Percentiles rank a stretch among this genome's conserved stretches.
These are phyloP conservation scores for Rubus idaeus DNA, from an alignment of 306 rosid species.

Conservation along the genomic window DNA sequence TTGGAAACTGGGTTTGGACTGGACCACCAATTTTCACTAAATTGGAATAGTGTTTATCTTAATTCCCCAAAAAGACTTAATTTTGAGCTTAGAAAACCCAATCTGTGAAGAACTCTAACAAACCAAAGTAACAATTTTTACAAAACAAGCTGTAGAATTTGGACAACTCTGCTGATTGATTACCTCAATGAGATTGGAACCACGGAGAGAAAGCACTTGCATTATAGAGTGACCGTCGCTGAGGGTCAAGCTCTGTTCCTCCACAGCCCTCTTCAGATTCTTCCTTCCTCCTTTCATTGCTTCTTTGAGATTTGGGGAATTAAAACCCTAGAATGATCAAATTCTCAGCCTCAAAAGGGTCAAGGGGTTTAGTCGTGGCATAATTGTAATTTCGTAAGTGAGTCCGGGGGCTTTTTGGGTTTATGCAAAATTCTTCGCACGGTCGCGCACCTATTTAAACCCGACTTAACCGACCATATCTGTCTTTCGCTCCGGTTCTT, in stretches of 20 bases:
- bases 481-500: neutral
- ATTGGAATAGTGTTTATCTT: neutral
- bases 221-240: slow-evolving; percentile 58
- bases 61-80: neutral
- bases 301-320: neutral
- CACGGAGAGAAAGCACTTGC: slow-evolving; percentile 80
- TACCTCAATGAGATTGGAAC: slow-evolving; percentile 85
- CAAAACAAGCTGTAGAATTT: neutral
- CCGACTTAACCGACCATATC: neutral
- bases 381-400: neutral
- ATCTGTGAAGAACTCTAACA: neutral
- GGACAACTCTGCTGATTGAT: neutral
- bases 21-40: neutral
- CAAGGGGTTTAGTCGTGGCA: neutral
- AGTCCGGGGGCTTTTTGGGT: neutral
- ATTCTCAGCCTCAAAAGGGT: neutral
- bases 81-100: neutral
- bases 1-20: neutral
- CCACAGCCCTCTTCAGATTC: slow-evolving; percentile 73
- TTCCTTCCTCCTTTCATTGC: slow-evolving; percentile 89
- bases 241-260: slow-evolving; percentile 46
- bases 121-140: neutral
- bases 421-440: neutral
- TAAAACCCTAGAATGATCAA: neutral
- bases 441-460: neutral